Base-by-base conservation (phyloP, 1,284 basidiomycete genomes). In the Trametes polyzona region DNA sequence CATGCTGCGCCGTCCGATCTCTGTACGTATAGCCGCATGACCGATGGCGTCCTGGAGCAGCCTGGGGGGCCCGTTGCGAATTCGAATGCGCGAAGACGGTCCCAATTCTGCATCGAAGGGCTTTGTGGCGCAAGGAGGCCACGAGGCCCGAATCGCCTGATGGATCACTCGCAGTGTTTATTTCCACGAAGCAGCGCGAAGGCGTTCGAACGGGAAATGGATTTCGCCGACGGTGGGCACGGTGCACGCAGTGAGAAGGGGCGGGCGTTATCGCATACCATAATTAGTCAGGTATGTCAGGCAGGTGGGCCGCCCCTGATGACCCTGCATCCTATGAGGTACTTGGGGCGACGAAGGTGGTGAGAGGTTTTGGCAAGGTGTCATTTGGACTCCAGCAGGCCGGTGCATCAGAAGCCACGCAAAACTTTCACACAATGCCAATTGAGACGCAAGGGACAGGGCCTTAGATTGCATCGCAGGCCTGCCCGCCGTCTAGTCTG, bases 311-410 rank as follows among this genome's bases (percentile, higher is more conserved):
- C 50, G 55, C 49, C 36, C 51, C 50, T 29, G 59, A 56, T 58
- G 59, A 58, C 59, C 61, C 61, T 58, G 59, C 58, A 52, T 58
- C 46, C 43, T 49, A 63, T 63, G 61, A 63, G 61, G 61, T 63
- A 58, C 55, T 53, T 52, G 55, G 55, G 42, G 52, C 26, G 42
- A 24, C 14, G 23, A 47, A 24, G 57, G 55, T 46, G 59, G 59
- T 52, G 56, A 46, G 46, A 43, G 44, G 52, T 58, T 55, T 44
- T 58, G 48, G 55, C 48, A 52, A 51, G 48, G 36, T 59, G 57
- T 55, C 55, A 55, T 37, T 43, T 48, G 32, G 27, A 21, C 30
- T 43, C 53, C 53, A 55, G 54, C 37, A 36, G 40, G 33, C 44
- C 57, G 48, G 52, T 33, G 32, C 57, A 63, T 63, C 61, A 63